Conservation (phyloP, 2,329 filamentous ascomycete genomes). For the Rasamsonia emersonii region DNA sequence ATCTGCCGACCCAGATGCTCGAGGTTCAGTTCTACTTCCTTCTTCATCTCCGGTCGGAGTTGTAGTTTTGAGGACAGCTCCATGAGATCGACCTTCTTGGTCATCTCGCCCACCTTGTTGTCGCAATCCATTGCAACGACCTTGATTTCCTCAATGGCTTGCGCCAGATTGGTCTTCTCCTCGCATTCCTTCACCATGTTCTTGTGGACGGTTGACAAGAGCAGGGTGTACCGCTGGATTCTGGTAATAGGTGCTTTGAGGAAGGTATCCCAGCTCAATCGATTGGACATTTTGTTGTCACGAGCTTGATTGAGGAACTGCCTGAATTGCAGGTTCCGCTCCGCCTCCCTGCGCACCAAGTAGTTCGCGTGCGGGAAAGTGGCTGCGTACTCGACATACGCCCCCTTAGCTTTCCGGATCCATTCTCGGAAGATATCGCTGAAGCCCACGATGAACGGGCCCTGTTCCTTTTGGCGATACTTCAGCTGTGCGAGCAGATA, state of each 20-base stretch:
- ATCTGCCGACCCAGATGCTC: constrained; percentile 90
- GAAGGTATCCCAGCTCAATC: constrained; percentile 89
- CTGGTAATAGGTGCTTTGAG: constrained; percentile 89
- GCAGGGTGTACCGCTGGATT: constrained; percentile 78
- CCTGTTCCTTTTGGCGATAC: constrained; percentile 93
- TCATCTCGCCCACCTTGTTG: constrained; percentile 81
- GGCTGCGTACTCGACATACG: constrained; percentile 87
- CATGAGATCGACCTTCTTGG: constrained; percentile 79
- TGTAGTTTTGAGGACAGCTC: constrained; percentile 78
- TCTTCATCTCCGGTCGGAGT: constrained; percentile 77
- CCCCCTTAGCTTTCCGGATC: constrained; percentile 84
- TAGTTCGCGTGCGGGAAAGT: constrained; percentile 78
- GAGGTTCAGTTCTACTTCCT: constrained; percentile 72
- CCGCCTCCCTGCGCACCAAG: constrained; percentile 72
- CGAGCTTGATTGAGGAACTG: constrained; percentile 75
- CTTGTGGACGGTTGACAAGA: constrained; percentile 74
- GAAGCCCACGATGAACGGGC: constrained; percentile 87
- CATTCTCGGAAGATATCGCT: constrained; percentile 97
- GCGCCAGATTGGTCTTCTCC: constrained; percentile 75
- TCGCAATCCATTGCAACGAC: constrained; percentile 85
- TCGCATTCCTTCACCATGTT: constrained; percentile 77
- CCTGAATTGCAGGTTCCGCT: constrained; percentile 76
- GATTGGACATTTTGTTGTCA: constrained; percentile 67
- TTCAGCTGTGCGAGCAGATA: constrained; percentile 88
- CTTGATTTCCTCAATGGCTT: constrained; percentile 87